phyloP scores from a whole-genome alignment of 306 rosid genomes.

The Corylus heterophylla region DNA sequence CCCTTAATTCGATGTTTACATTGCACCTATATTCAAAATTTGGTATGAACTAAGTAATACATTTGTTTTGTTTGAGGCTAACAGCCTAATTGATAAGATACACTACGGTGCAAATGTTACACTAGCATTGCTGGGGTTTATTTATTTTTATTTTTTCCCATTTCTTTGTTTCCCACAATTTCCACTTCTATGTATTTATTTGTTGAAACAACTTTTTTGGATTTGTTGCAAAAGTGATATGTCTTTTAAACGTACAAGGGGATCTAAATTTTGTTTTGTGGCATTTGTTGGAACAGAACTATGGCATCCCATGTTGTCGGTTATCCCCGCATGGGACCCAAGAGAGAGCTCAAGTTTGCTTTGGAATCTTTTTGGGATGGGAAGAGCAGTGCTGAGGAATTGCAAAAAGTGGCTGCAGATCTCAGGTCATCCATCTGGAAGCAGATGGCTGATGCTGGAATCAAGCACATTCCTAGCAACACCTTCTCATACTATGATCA shows the following conservation, averaged over 20 bases:
- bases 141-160: background rate
- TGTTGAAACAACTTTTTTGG: background rate
- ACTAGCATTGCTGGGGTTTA: background rate
- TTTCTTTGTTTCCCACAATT: background rate
- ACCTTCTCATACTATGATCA: slow-evolving; percentile 85
- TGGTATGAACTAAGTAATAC: background rate
- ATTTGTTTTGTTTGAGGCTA: background rate
- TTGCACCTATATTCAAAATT: background rate
- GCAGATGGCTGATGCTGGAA: slow-evolving; percentile 75
- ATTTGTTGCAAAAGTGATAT: background rate
- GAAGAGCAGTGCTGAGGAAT: slow-evolving; percentile 61
- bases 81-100: background rate
- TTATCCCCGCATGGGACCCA: slow-evolving; percentile 89
- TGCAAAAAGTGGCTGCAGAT: slow-evolving; percentile 60
- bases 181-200: background rate
- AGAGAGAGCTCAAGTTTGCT: slow-evolving; percentile 77
- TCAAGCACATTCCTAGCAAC: slow-evolving; percentile 78
- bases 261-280: slow-evolving; percentile 18
- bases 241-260: background rate
- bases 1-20: background rate
- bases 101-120: background rate
- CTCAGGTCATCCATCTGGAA: slow-evolving; percentile 75
- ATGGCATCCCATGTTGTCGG: slow-evolving; percentile 88
- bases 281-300: slow-evolving; percentile 39
- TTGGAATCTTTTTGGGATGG: slow-evolving; percentile 94